Base-by-base conservation (phyloP, 345 rosid species). In the Noccaea caerulescens region DNA sequence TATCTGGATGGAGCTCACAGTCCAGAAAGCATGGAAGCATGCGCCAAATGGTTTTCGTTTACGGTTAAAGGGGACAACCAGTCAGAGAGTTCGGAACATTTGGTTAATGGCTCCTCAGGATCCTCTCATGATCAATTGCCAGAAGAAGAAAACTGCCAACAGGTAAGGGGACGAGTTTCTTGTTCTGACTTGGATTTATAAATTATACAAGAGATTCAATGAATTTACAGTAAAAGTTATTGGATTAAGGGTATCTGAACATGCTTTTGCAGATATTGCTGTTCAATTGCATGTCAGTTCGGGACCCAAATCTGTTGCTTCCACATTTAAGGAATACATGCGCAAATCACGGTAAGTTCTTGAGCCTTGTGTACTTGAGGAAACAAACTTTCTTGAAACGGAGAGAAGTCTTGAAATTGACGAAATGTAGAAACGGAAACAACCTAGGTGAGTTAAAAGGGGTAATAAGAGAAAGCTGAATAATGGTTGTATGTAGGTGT, bases 1-100 rank as follows among this genome's bases (percentile, higher is more conserved):
- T 93, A 89, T 81, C 78, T 93, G 75, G 98, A 93, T 79, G 98
- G 98, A 81, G 98, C 98, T 68, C 97, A 93, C 71, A 89, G 94
- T 82, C 97, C 98, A 8, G 97, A 91, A 68, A 93, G 98, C 82
- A 89, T 93, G 91, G 96, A 93, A 77, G 91, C 69, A 18, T 93
- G 98, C 71, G 97, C 88, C 23, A 85, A 68, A 70, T 94, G 99
- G 97, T 94, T 89, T 83, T 89, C 99, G 9, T 58, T 47, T 77
- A 87, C 87, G 30, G 75, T 87, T 38, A 83, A 81, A 70, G 86
- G 85, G 68, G 84, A 74, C 34, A 76, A 63, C 73, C 84, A 76
- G 50, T 80, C 49, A 62, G 60, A 63, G 58, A 65, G 43, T 52
- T 72, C 69, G 37, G 66, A 80, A 78, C 34, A 56, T 76, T 76